Base-by-base conservation (phyloP, 331 rosid species). In the Prunus yedoensis region DNA sequence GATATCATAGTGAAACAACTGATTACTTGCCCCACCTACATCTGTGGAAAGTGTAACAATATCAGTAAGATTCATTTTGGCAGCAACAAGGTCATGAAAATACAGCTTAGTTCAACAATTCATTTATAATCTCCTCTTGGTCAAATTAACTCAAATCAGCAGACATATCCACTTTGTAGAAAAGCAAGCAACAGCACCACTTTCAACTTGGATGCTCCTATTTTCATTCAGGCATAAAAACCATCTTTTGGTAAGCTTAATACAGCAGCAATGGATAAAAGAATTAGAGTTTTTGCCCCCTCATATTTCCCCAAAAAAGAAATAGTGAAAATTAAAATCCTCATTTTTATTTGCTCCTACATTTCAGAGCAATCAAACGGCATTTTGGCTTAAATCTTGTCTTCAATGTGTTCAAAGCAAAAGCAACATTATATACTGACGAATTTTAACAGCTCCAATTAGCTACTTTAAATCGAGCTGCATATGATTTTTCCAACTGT, bases 1-100 rank as follows among this genome's bases (percentile, higher is more conserved):
- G 62, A 91, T 88, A 76, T 89, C 97, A 21, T 85, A 71, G 63
- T 83, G 86, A 86, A 88, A 80, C 85, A 85, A 81, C 58, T 87
- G 57, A 66, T 78, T 35, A 68, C 45, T 28, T 8, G 52, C 8
- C 4, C 71, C 78, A 52, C 63, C 68, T 15, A 45, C 68, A 77
- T 77, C 88, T 68, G 79, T 59, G 56, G 32, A 63, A 64, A 73
- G 8, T 35, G 41, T 35, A 35, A 35, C 41, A 35, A 35, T 12
- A 30, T 32, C 70, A 65, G 18, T 12, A 47, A 46, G 11, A 0
- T 62, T 17, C 23, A 9, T 16, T 59, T 23, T 10, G 2, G 17
- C 27, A 17, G 52, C 38, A 51, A 35, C 11, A 35, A 68, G 23
- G 4, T 50, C 38, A 41, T 27, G 32, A 3, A 18, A 27, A 6